A percentile compares a stretch with the other conserved stretches of the same genome.
phyloP scores from a whole-genome alignment of 352 stramenopile genomes.

The Pythium dissimile region DNA sequence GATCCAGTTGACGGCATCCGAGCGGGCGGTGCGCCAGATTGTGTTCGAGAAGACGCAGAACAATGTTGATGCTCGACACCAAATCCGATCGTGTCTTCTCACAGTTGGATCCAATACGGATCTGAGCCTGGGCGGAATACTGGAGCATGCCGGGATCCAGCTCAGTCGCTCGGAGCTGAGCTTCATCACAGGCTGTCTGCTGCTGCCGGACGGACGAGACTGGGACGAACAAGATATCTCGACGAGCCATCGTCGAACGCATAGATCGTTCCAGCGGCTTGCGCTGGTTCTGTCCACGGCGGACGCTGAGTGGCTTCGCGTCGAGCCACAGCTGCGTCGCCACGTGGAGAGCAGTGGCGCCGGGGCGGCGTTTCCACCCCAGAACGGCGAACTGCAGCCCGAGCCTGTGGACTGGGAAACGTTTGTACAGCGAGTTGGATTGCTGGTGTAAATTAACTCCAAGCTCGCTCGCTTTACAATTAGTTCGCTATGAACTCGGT shows the following conservation, averaged over 20 bases:
- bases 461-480: too few species aligned
- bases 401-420: conserved; percentile 21
- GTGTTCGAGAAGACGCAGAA: background rate
- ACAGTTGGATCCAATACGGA: too few species aligned
- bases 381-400: too few species aligned
- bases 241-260: background rate
- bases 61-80: too few species aligned
- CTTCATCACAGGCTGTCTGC: background rate
- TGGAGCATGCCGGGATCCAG: background rate
- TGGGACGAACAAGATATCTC: background rate
- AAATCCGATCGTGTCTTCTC: too few species aligned
- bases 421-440: conserved; percentile 17
- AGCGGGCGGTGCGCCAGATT: conserved; percentile 16
- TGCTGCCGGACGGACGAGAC: background rate
- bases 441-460: conserved; percentile 1
- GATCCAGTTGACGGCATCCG: conserved; percentile 17
- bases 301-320: conserved; percentile 12
- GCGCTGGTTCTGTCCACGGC: background rate
- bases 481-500: too few species aligned
- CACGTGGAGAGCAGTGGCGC: conserved; percentile 6
- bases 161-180: conserved; percentile 13
- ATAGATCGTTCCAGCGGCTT: background rate
- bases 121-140: background rate
- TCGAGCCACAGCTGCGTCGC: conserved; percentile 6
- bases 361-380: too few species aligned